Percentiles rank a stretch among this genome's conserved stretches.
phyloP scores from a whole-genome alignment of 306 rosid species.

The Astragalus membranaceus region DNA sequence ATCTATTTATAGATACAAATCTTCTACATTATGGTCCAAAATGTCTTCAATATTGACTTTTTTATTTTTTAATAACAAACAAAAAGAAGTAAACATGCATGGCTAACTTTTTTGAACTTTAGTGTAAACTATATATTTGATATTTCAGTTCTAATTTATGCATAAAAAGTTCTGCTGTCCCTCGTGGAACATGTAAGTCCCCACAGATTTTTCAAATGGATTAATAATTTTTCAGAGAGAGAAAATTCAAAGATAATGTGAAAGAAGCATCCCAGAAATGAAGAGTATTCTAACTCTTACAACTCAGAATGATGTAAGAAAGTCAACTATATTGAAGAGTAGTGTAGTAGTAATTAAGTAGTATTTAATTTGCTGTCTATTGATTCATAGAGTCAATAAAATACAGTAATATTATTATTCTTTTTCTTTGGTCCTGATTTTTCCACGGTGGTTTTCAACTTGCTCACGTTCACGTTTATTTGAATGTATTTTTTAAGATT shows the following conservation, averaged over 20 bases:
- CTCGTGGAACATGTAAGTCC: too few species aligned
- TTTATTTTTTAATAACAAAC: not conserved
- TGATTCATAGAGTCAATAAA: slow-evolving; percentile 25
- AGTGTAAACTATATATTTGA: too few species aligned
- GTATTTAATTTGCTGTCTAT: not conserved
- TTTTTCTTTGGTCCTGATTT: not conserved
- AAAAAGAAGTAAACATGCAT: not conserved
- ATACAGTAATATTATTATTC: not conserved
- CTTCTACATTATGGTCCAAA: not conserved
- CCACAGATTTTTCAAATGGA: not conserved
- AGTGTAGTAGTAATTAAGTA: not conserved
- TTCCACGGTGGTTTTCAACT: slow-evolving; percentile 7
- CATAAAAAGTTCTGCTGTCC: too few species aligned
- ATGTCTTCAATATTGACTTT: slow-evolving; percentile 11
- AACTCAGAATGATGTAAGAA: not conserved
- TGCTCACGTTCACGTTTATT: slow-evolving; percentile 6
- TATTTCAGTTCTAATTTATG: too few species aligned
- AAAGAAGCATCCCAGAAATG: not conserved
- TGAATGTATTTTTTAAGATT: not conserved
- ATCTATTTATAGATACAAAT: slow-evolving; percentile 14
- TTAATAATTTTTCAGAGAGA: not conserved
- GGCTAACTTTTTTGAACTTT: not conserved
- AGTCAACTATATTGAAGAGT: slow-evolving; percentile 18
- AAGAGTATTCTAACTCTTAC: not conserved
- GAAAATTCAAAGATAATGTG: slow-evolving; percentile 13